Base-by-base conservation (phyloP, 2,329 filamentous ascomycete genomes). In the Ophiobolus disseminans region DNA sequence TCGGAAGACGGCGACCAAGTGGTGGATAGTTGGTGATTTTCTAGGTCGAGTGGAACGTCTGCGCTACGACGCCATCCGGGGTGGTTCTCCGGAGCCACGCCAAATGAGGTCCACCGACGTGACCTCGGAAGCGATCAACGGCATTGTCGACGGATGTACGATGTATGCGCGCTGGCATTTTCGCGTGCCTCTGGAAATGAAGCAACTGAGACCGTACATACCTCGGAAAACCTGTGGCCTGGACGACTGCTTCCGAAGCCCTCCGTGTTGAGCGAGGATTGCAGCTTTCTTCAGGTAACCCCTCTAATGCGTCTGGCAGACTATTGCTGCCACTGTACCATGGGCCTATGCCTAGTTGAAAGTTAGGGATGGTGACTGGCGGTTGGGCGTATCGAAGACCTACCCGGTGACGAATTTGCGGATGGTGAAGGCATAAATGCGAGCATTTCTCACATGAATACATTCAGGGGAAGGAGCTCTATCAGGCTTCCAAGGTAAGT, bases 341-440 rank as follows among this genome's bases (percentile, higher is more conserved):
- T 51, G 65, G 70, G 51, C 61, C 66, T 42, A 60, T 55, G 48
- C 63, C 66, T 70, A 45, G 21, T 23, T 32, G 25, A 14, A 36
- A 22, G 53, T 67, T 48, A 69, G 48, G 20, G 28, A 40, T 19
- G 40, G 37, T 9, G n/a, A 11, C 13, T 5, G 21, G 22, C 40
- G 16, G 16, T 44, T 9, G 19, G 14, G 19, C 19, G 16, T 17
- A 13, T n/a, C 28, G 11, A 8, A 17, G 43, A 38, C 57, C 54
- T 58, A 72, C 69, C 65, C 50, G 67, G 64, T 50, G 66, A 65
- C 40, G 67, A 65, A 47, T 69, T 66, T 53, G 62, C 57, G 32
- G 65, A 58, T 58, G 67, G 65, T 53, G 66, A 56, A 68, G 67
- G 63, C 69, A 71, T 72, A 65, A 68, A 58, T 61, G 65, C 68